A percentile compares a stretch with the other conserved stretches of the same genome.
Evolutionary conservation across 1,284 basidiomycete species (phyloP).

Genomic region (Sporisorium scitamineum): DNA sequence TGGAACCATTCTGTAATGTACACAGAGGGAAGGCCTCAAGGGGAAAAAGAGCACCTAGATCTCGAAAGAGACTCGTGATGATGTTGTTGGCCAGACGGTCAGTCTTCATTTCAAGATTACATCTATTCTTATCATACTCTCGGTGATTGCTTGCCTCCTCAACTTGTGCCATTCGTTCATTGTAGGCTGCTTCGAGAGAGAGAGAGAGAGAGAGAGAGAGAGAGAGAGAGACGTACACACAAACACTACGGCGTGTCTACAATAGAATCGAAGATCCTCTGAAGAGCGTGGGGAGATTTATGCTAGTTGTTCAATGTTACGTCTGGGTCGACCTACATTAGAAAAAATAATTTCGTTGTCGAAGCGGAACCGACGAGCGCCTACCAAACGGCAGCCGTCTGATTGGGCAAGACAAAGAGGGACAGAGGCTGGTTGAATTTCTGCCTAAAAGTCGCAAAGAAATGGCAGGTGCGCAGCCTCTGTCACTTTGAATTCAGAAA

Average conservation of each 20-base stretch:
- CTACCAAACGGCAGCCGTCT: constrained; percentile 30
- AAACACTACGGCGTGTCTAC: no score
- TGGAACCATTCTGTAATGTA: constrained; percentile 35
- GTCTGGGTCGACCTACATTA: background rate
- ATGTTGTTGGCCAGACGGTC: background rate
- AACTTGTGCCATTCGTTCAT: no score
- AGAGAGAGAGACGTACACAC: no score
- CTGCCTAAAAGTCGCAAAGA: constrained; percentile 14
- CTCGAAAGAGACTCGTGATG: background rate
- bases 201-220: no score
- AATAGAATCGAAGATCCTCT: background rate
- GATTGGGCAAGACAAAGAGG: constrained; percentile 24
- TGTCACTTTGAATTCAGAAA: background rate
- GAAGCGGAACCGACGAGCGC: constrained; percentile 25
- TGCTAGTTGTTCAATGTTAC: background rate
- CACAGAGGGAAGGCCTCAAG: background rate
- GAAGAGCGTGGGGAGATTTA: background rate
- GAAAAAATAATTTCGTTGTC: no score
- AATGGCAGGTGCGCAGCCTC: constrained; percentile 25
- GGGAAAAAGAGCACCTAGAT: background rate
- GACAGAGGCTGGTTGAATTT: background rate
- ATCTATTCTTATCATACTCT: background rate
- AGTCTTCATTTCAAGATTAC: background rate
- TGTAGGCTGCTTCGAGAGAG: no score
- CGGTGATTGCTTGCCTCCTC: no score